Percentiles rank a stretch among this genome's conserved stretches.
These are phyloP conservation scores for Elongisporangium prolatum DNA, from an alignment of 352 stramenopile genomes.

Conservation along the genomic window DNA sequence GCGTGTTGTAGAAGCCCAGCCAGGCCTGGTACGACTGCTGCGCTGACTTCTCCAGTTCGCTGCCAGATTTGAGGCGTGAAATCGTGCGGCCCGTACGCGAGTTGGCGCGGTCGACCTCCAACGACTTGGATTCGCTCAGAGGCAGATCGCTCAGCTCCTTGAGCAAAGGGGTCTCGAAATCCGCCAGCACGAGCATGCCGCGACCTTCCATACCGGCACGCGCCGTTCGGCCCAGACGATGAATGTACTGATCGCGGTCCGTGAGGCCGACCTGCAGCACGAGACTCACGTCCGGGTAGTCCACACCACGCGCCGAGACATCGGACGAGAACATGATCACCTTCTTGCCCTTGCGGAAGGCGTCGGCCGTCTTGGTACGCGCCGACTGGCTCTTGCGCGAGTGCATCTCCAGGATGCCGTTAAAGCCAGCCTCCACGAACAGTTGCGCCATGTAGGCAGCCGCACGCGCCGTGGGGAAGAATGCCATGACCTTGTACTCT, in stretches of 20 bases:
- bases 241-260: constrained; percentile 93
- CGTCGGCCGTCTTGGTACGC: constrained; percentile 82
- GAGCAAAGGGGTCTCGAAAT: constrained; percentile 80
- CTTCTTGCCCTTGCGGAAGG: constrained; percentile 86
- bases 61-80: constrained; percentile 31
- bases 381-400: constrained; percentile 92
- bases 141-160: constrained; percentile 69
- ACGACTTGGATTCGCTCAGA: constrained; percentile 24
- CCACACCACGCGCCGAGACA: constrained; percentile 92
- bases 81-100: constrained; percentile 27
- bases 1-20: constrained; percentile 93
- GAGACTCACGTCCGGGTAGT: constrained; percentile 93
- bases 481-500: constrained; percentile 95
- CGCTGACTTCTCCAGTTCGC: constrained; percentile 69
- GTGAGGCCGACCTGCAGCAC: constrained; percentile 84
- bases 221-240: constrained; percentile 93
- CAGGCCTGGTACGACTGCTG: constrained; percentile 92
- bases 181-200: constrained; percentile 75
- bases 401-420: constrained; percentile 93
- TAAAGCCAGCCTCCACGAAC: constrained; percentile 68
- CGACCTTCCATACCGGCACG: constrained; percentile 84
- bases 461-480: constrained; percentile 90
- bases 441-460: constrained; percentile 89
- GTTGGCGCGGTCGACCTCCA: constrained; percentile 12
- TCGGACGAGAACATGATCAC: constrained; percentile 94